Percentiles rank a stretch among this genome's conserved stretches.
These are phyloP conservation scores for Vitis hybrid DNA, from an alignment of 177 flowering plant species.

Conservation along the genomic window DNA sequence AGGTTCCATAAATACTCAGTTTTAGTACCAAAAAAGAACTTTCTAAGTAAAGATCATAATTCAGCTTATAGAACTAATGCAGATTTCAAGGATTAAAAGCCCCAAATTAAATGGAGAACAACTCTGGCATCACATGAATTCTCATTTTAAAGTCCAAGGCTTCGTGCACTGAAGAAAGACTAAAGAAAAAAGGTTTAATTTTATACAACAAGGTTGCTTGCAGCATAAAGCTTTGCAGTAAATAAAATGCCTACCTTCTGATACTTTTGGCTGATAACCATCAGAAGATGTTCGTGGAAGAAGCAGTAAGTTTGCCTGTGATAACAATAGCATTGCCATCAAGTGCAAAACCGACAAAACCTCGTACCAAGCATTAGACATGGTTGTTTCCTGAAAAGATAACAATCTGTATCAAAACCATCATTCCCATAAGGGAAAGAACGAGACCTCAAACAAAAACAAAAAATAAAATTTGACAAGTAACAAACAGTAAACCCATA, in stretches of 20 bases:
- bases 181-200: neutral
- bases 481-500: neutral
- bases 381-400: constrained; percentile 72
- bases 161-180: no score
- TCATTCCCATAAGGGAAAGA: neutral
- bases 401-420: constrained; percentile 13
- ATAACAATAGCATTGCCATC: constrained; percentile 83
- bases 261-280: constrained; percentile 87
- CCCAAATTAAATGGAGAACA: neutral
- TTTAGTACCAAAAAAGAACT: no score
- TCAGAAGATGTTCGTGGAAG: constrained; percentile 80
- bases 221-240: neutral
- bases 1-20: no score
- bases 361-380: constrained; percentile 94
- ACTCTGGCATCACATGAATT: neutral
- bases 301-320: constrained; percentile 85
- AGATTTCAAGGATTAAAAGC: neutral
- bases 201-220: neutral
- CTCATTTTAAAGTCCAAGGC: neutral
- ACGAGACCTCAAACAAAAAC: constrained; percentile 2
- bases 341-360: constrained; percentile 88
- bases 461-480: neutral
- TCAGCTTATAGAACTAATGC: no score
- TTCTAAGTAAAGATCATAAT: no score
- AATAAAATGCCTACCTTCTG: constrained; percentile 67